A percentile compares a stretch with the other conserved stretches of the same genome.
Evolutionary conservation across 2,329 filamentous ascomycete species (phyloP).

Genomic region (Calonectria pteridis): DNA sequence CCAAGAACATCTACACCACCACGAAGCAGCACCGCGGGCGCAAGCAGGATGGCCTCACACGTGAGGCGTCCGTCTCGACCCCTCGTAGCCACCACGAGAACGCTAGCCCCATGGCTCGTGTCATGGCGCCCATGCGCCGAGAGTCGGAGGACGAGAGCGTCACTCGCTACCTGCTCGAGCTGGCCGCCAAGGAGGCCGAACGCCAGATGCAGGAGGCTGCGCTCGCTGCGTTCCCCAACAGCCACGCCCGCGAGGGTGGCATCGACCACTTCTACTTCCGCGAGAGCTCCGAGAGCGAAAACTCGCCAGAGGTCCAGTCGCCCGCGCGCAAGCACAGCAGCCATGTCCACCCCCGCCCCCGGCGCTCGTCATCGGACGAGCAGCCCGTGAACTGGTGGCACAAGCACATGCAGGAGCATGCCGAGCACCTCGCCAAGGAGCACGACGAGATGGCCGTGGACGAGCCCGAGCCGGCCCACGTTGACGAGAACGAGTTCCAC

Average conservation of each 20-base stretch:
- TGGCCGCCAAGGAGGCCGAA: conserved; percentile 85
- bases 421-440: conserved; percentile 71
- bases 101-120: conserved; percentile 45
- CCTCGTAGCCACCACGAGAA: conserved; percentile 28
- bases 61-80: conserved; percentile 24
- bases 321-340: conserved; percentile 42
- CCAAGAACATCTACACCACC: conserved; percentile 70
- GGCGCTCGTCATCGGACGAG: conserved; percentile 70
- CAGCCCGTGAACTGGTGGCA: conserved; percentile 79
- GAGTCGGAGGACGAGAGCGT: conserved; percentile 82
- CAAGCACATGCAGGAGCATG: conserved; percentile 84
- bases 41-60: conserved; percentile 42
- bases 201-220: conserved; percentile 83
- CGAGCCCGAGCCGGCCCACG: conserved; percentile 36
- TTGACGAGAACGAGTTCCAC: conserved; percentile 24
- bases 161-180: conserved; percentile 80
- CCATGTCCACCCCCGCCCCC: conserved; percentile 46
- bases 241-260: conserved; percentile 75
- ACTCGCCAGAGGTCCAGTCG: conserved; percentile 55
- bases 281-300: conserved; percentile 71
- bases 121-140: conserved; percentile 62
- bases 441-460: conserved; percentile 47
- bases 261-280: conserved; percentile 79
- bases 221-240: conserved; percentile 81
- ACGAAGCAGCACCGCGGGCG: conserved; percentile 56